These are phyloP conservation scores for Annulohypoxylon truncatum DNA, from an alignment of 2,329 filamentous ascomycete species.

Conservation along the genomic window DNA sequence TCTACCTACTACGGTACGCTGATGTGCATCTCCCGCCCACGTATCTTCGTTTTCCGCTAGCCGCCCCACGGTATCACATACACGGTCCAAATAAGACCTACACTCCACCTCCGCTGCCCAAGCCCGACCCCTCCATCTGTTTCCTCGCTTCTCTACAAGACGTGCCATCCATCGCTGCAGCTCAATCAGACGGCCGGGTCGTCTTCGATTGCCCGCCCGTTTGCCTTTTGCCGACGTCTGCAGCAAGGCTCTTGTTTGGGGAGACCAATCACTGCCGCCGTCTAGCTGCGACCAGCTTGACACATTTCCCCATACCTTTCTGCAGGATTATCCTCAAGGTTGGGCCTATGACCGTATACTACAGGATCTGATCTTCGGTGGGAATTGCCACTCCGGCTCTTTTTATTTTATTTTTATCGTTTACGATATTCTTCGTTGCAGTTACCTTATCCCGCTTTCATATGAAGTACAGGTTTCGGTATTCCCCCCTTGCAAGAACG, in stretches of 20 bases:
- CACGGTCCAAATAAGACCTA: constrained; percentile 50
- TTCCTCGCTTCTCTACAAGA: constrained; percentile 44
- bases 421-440: constrained; percentile 1
- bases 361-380: constrained; percentile 43
- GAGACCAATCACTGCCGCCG: constrained; percentile 34
- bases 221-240: constrained; percentile 40
- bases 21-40: constrained; percentile 51
- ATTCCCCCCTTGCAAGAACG: constrained; percentile 22
- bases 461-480: constrained; percentile 28
- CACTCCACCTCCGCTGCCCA: constrained; percentile 49
- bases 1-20: constrained; percentile 43
- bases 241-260: constrained; percentile 35
- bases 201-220: constrained; percentile 43
- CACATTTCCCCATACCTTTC: constrained; percentile 39
- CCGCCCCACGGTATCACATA: constrained; percentile 51
- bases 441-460: constrained; percentile 16
- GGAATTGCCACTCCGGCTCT: constrained; percentile 42
- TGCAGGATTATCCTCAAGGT: constrained; percentile 40
- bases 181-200: constrained; percentile 43
- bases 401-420: constrained; percentile 15
- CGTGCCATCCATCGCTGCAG: constrained; percentile 44
- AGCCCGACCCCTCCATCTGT: constrained; percentile 49
- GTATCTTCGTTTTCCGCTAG: constrained; percentile 47
- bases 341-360: constrained; percentile 43
- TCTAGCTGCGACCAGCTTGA: constrained; percentile 39